These are phyloP conservation scores for rapeseed (Brassica napus) DNA, from an alignment of 345 rosid genomes.

Conservation along the genomic window DNA sequence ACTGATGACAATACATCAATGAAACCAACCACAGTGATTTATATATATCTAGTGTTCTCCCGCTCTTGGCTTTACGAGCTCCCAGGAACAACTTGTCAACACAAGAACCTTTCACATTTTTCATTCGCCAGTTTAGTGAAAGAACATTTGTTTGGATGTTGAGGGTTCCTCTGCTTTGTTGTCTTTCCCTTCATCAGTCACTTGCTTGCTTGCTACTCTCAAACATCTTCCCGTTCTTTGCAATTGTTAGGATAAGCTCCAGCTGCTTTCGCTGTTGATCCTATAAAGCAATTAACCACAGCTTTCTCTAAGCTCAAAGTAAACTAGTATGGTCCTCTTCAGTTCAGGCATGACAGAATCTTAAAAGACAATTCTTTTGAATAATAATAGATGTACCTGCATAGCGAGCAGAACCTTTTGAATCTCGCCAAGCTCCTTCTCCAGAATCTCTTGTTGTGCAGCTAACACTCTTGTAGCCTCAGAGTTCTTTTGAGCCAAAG, in stretches of 20 bases:
- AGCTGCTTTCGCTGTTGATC: slow-evolving; percentile 92
- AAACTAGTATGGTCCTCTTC: not conserved
- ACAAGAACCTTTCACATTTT: not conserved
- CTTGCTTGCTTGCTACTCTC: slow-evolving; percentile 44
- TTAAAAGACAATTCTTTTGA: too few relatives aligned
- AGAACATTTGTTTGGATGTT: slow-evolving; percentile 26
- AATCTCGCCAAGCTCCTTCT: slow-evolving; percentile 88
- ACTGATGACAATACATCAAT: not conserved
- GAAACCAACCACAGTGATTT: slow-evolving; percentile 1
- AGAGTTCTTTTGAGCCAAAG: slow-evolving; percentile 91
- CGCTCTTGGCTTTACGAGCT: slow-evolving; percentile 18
- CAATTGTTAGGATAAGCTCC: slow-evolving; percentile 76
- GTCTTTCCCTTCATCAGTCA: slow-evolving; percentile 32
- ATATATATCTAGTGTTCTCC: not conserved
- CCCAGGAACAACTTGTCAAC: not conserved
- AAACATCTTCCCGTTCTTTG: slow-evolving; percentile 61
- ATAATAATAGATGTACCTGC: slow-evolving; percentile 56
- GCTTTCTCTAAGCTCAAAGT: not conserved
- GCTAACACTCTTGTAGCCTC: slow-evolving; percentile 84
- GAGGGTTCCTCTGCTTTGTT: slow-evolving; percentile 29
- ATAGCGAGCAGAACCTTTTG: slow-evolving; percentile 92
- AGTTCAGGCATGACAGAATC: too few relatives aligned
- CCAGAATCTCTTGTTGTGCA: slow-evolving; percentile 74
- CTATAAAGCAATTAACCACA: slow-evolving; percentile 38
- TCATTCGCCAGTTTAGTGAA: too few relatives aligned